Evolutionary conservation across 1,139 yeast genomes (phyloP), one percentile per base, ranked within the genome.

Genomic region (Debaryomyces fabryi): DNA sequence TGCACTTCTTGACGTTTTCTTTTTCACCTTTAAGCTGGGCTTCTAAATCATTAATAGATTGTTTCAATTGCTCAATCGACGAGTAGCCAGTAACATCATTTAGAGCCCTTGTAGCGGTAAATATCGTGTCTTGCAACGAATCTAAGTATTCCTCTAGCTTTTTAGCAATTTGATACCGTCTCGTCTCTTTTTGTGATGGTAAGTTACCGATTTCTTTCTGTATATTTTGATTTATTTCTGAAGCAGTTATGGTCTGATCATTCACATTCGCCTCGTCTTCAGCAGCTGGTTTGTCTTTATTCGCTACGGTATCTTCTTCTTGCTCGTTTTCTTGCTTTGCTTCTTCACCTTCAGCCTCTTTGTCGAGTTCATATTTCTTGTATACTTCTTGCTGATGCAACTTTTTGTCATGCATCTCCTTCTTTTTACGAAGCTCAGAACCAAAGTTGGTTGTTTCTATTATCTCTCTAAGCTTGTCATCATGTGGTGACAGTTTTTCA

Each of bases 11-110:
- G 4, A 88, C 83, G 1, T 68, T 62, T 0, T 68, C 69, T 51
- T 89, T 82, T 3, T 83, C 70, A 0, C 63, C 63, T 43, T 72
- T 70, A 42, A 90, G 68, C 36, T 79, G 81, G 10, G 58, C 57
- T 54, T 82, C 86, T 58, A 80, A 50, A 58, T 49, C 59, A 16
- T 80, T 84, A 24, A 90, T 90, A 1, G 81, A 68, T 34, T 73
- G 65, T 66, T 90, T 87, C 57, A 93, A 69, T 50, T 76, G 72
- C 58, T 89, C 96, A 50, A 95, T 89, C 10, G 86, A 77, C 0
- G 93, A 79, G 64, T 95, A 95, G 0, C 99, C 99, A 0, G 99
- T 93, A 9, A 91, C 85, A 59, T 92, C 97, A 62, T 95, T 95
- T 39, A 93, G 71, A 0, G 92, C 81, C 50, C 82, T 75, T 0